These are phyloP conservation scores for Sporothrix schenckii DNA, from an alignment of 2,329 filamentous ascomycete genomes.

Conservation along the genomic window DNA sequence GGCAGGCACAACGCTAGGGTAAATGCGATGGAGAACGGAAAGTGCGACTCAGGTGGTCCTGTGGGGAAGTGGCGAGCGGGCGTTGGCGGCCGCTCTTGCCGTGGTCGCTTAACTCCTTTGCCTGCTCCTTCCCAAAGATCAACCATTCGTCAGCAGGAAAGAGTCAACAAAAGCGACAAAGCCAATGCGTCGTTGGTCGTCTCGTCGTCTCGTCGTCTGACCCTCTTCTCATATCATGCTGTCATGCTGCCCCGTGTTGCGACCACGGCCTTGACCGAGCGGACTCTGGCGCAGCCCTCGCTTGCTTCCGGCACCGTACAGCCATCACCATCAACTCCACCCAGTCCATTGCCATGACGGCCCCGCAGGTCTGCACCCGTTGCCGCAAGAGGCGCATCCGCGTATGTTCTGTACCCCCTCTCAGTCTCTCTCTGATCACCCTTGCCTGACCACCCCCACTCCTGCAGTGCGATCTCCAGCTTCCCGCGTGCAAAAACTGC, in stretches of 20 bases:
- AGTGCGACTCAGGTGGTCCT: not conserved
- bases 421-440: not conserved
- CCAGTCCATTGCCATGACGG: not conserved
- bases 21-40: not conserved
- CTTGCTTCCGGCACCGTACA: constrained; percentile 2
- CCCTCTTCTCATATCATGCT: not conserved
- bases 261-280: constrained; percentile 1
- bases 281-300: not conserved
- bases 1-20: constrained; percentile 1
- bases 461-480: constrained; percentile 21
- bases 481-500: constrained; percentile 24
- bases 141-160: constrained; percentile 2
- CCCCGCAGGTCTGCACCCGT: constrained; percentile 12
- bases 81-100: constrained; percentile 6
- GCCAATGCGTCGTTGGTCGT: too few relatives aligned
- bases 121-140: not conserved
- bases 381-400: constrained; percentile 13
- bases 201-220: not conserved
- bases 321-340: not conserved
- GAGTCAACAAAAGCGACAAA: not conserved
- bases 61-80: not conserved
- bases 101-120: not conserved
- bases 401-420: not conserved
- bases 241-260: not conserved
- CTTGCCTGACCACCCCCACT: not conserved